Conservation (phyloP, 345 rosid species). For the Cardiospermum halicacabum region DNA sequence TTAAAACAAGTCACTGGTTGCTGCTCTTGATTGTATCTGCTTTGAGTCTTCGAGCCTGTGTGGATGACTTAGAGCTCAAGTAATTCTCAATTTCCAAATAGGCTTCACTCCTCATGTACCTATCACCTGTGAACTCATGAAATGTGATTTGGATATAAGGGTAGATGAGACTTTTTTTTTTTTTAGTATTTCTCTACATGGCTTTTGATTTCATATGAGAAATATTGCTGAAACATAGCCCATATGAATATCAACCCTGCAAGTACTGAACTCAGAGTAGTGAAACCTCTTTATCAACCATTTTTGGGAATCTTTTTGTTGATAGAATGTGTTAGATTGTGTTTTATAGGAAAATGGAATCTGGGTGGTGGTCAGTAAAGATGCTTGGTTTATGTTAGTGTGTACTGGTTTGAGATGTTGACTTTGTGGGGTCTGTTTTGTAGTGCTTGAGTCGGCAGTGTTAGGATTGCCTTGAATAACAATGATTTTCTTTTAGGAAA, state of each 20-base stretch:
- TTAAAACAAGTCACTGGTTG: conserved; percentile 40
- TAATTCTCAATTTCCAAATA: conserved; percentile 47
- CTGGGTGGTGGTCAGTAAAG: background rate
- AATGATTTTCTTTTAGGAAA: too few relatives aligned
- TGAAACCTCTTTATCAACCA: conserved; percentile 13
- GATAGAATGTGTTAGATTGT: background rate
- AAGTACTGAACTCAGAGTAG: conserved; percentile 28
- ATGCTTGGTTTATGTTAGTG: background rate
- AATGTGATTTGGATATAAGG: conserved; percentile 51
- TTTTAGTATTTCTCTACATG: conserved; percentile 24
- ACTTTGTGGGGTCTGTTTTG: background rate
- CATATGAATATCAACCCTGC: conserved; percentile 40
- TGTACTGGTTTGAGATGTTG: background rate
- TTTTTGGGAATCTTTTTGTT: background rate
- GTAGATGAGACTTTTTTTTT: conserved; percentile 25
- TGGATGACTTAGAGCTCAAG: conserved; percentile 38
- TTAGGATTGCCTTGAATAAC: too few relatives aligned
- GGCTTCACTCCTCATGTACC: conserved; percentile 40
- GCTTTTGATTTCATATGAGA: conserved; percentile 37
- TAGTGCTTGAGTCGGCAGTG: conserved; percentile 9
- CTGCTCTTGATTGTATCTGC: conserved; percentile 37
- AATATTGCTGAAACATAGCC: conserved; percentile 44
- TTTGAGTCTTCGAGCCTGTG: conserved; percentile 42
- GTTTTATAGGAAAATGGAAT: background rate
- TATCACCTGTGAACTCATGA: conserved; percentile 41